Conservation (phyloP, 2,329 filamentous ascomycete genomes). For the Paecilomyces niveus region DNA sequence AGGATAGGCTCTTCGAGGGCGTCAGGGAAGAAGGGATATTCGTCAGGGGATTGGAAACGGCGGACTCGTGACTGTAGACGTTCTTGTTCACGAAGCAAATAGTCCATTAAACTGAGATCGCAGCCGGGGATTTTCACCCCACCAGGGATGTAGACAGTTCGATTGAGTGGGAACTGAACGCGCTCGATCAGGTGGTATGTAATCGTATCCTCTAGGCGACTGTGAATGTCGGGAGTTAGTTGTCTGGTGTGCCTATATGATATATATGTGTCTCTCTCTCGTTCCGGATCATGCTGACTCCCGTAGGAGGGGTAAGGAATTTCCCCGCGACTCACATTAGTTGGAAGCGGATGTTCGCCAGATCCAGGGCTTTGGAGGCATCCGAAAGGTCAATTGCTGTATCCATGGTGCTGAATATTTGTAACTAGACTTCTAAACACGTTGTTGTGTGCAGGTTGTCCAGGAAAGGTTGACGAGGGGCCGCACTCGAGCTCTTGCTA, state of each 20-base stretch:
- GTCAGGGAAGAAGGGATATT: conserved; percentile 92
- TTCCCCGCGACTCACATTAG: conserved; percentile 62
- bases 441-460: conserved; percentile 3
- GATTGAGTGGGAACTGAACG: conserved; percentile 92
- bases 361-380: conserved; percentile 75
- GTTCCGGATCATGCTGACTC: conserved; percentile 1
- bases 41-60: conserved; percentile 91
- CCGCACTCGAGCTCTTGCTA: background rate
- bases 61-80: conserved; percentile 85
- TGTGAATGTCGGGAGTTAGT: conserved; percentile 31
- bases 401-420: conserved; percentile 59
- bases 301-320: conserved; percentile 1
- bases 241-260: background rate
- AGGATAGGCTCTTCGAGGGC: conserved; percentile 73
- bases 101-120: conserved; percentile 80
- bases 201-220: conserved; percentile 94
- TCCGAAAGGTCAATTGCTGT: conserved; percentile 82
- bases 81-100: conserved; percentile 86
- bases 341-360: conserved; percentile 87
- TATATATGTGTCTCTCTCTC: background rate
- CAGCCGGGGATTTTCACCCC: conserved; percentile 71
- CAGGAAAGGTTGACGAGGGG: conserved; percentile 3
- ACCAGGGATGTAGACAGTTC: conserved; percentile 74
- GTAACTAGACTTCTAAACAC: background rate
- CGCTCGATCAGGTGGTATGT: conserved; percentile 95